Percentiles rank a stretch among this genome's conserved stretches.
Conservation (phyloP, 2,329 filamentous ascomycete genomes). For the Sarocladiaceae sp. region DNA sequence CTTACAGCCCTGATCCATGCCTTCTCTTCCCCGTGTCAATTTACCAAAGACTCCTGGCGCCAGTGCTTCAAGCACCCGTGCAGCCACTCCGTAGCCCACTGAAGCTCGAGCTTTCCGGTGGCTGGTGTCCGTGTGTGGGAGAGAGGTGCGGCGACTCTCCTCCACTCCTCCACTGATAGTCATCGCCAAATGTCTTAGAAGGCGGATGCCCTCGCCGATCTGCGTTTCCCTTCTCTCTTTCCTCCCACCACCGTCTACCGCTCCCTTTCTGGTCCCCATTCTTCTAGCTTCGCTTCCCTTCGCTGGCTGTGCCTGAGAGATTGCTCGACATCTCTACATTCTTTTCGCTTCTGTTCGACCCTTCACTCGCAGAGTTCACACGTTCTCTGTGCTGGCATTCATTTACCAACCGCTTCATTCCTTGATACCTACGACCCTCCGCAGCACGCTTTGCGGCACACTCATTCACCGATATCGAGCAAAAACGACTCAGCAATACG, state of each 20-base stretch:
- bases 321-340: constrained; percentile 7
- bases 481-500: not conserved
- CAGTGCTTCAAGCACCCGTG: constrained; percentile 1
- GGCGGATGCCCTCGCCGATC: constrained; percentile 8
- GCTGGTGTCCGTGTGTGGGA: too few species aligned
- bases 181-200: constrained; percentile 8
- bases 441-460: constrained; percentile 8
- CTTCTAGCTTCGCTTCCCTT: constrained; percentile 14
- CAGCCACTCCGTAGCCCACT: not conserved
- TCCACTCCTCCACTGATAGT: too few species aligned
- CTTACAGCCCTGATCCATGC: constrained; percentile 1
- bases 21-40: constrained; percentile 5
- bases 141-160: too few species aligned
- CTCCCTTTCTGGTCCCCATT: constrained; percentile 13
- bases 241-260: constrained; percentile 6
- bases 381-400: constrained; percentile 8
- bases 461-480: constrained; percentile 5
- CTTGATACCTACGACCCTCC: not conserved
- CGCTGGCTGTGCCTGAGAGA: constrained; percentile 13
- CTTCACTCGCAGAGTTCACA: not conserved
- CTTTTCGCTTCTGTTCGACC: not conserved
- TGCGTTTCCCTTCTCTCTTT: constrained; percentile 12
- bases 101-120: constrained; percentile 2
- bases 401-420: constrained; percentile 7
- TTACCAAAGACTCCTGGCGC: not conserved